A percentile compares a stretch with the other conserved stretches of the same genome.
Conservation (phyloP, 345 rosid genomes). For the Sonneratia alba region DNA sequence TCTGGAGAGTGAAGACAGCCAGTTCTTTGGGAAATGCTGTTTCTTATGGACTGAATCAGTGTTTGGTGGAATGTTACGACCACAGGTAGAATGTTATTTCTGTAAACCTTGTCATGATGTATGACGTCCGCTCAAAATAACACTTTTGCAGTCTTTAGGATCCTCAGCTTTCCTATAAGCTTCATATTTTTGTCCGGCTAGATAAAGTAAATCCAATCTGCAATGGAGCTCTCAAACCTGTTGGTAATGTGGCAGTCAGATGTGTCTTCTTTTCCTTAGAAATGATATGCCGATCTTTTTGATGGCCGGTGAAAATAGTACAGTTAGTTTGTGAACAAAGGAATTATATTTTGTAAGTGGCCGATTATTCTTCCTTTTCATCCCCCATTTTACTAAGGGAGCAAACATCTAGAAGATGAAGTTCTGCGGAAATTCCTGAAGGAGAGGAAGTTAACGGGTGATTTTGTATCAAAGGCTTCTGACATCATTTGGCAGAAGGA, state of each 20-base stretch:
- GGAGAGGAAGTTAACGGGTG: constrained; percentile 75
- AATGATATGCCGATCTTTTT: not conserved
- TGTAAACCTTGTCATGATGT: not conserved
- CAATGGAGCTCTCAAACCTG: not conserved
- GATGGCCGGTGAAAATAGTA: not conserved
- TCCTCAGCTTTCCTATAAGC: not conserved
- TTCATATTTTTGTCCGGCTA: not conserved
- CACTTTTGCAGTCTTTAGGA: not conserved
- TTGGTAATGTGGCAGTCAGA: not conserved
- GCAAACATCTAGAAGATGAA: constrained; percentile 58
- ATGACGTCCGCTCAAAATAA: not conserved
- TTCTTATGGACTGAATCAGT: not conserved
- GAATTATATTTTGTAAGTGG: not conserved
- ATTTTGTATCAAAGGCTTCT: constrained; percentile 66
- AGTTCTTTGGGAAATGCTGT: not conserved
- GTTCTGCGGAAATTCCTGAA: constrained; percentile 58
- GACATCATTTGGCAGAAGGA: constrained; percentile 60
- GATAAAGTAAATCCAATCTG: not conserved
- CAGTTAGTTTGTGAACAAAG: not conserved
- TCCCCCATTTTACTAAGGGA: not conserved
- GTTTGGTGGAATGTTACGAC: too few species aligned
- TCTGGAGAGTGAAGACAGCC: not conserved
- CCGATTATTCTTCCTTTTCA: not conserved
- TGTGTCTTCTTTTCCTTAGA: not conserved
- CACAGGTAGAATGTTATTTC: not conserved